Percentiles rank a stretch among this genome's conserved stretches.
Conservation (phyloP, 805 yeast species). For the Metschnikowia orientalis region DNA sequence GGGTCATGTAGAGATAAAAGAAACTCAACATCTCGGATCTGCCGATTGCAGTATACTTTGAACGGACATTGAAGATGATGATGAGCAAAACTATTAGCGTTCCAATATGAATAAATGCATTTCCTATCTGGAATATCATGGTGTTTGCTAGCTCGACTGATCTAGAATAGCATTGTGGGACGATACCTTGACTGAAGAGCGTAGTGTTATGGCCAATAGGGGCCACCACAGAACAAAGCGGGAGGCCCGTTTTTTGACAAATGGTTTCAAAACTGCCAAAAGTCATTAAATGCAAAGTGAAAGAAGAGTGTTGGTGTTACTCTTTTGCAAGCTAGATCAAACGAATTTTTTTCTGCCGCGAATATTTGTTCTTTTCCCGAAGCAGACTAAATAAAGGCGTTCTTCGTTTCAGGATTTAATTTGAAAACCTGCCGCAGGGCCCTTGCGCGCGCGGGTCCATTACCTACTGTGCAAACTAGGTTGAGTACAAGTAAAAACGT, state of each 20-base stretch:
- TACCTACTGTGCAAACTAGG: too few relatives aligned
- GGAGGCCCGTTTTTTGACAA: constrained; percentile 67
- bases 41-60: constrained; percentile 93
- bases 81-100: constrained; percentile 60
- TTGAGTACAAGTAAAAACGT: too few relatives aligned
- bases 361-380: constrained; percentile 2
- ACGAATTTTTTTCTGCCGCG: constrained; percentile 4
- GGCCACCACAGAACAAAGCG: constrained; percentile 72
- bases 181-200: constrained; percentile 51
- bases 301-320: not conserved
- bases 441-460: too few relatives aligned
- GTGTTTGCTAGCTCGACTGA: constrained; percentile 88
- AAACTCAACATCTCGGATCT: constrained; percentile 78
- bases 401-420: too few relatives aligned
- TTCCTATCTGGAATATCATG: constrained; percentile 82
- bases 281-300: constrained; percentile 39
- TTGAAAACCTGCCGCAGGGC: too few relatives aligned
- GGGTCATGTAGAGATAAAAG: constrained; percentile 54
- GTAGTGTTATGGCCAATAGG: constrained; percentile 35
- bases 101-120: constrained; percentile 79
- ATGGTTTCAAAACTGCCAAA: constrained; percentile 64
- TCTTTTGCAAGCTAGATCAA: constrained; percentile 4
- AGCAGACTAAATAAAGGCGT: not conserved
- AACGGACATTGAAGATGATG: constrained; percentile 70
- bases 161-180: constrained; percentile 80